Conservation (phyloP, 108 stramenopile species). For the Asterionellopsis glacialis region DNA sequence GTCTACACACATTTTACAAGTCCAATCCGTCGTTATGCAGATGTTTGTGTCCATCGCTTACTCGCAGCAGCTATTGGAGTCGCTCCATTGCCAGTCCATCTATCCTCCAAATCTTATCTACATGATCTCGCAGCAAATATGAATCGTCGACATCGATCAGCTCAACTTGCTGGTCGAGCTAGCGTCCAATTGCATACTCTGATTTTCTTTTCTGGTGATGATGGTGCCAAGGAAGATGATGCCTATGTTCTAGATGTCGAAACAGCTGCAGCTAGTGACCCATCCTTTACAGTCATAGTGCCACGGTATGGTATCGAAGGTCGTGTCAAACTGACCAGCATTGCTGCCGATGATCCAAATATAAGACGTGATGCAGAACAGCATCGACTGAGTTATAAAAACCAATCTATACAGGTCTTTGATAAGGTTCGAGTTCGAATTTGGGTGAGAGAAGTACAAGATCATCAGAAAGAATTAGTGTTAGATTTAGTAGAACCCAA, state of each 20-base stretch:
- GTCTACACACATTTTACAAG: constrained; percentile 99
- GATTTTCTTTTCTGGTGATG: constrained; percentile 81
- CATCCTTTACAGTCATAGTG: constrained; percentile 87
- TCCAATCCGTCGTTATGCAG: constrained; percentile 98
- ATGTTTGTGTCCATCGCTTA: constrained; percentile 97
- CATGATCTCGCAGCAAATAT: constrained; percentile 94
- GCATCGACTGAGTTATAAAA: constrained; percentile 51
- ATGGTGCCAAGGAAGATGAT: constrained; percentile 72
- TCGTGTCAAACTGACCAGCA: constrained; percentile 51
- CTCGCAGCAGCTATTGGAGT: constrained; percentile 93
- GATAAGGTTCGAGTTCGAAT: constrained; percentile 84
- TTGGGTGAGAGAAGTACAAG: constrained; percentile 54
- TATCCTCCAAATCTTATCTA: constrained; percentile 85
- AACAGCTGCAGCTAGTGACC: constrained; percentile 48
- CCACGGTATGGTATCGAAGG: constrained; percentile 99
- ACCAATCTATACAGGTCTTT: constrained; percentile 73
- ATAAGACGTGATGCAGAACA: constrained; percentile 54
- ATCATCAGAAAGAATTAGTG: constrained; percentile 65
- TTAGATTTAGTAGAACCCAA: constrained; percentile 62
- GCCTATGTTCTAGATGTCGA: constrained; percentile 92
- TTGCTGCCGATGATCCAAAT: constrained; percentile 43
- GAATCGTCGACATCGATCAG: constrained; percentile 94
- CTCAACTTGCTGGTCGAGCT: constrained; percentile 92
- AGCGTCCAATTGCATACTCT: constrained; percentile 91
- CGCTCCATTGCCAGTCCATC: constrained; percentile 80